A percentile compares a stretch with the other conserved stretches of the same genome.
These are phyloP conservation scores for Annona squamosa DNA, from an alignment of 164 flowering plant species.

Conservation along the genomic window DNA sequence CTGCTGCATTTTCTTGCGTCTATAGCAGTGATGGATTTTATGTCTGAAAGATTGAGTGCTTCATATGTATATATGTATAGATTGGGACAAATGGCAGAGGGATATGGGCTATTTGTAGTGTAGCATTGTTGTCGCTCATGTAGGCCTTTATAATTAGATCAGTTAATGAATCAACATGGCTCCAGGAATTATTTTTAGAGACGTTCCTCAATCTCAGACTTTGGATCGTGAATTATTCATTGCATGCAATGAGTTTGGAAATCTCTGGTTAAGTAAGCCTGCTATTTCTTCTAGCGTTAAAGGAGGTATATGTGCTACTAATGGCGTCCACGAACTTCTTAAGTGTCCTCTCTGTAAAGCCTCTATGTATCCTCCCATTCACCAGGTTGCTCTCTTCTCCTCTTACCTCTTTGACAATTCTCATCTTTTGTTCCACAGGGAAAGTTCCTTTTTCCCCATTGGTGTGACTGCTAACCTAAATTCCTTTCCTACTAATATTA, in stretches of 20 bases:
- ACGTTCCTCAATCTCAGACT: conserved; percentile 18
- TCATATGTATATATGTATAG: background rate
- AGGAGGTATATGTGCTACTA: conserved; percentile 28
- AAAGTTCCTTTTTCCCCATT: background rate
- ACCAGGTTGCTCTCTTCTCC: conserved; percentile 31
- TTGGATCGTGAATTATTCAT: conserved; percentile 11
- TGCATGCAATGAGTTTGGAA: conserved; percentile 14
- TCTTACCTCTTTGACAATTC: background rate
- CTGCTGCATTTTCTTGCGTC: background rate
- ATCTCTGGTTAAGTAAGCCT: conserved; percentile 15
- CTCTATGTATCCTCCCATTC: conserved; percentile 64
- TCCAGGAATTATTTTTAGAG: conserved; percentile 20
- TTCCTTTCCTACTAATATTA: background rate
- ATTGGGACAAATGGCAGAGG: background rate
- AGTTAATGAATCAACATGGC: conserved; percentile 18
- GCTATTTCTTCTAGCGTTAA: conserved; percentile 9
- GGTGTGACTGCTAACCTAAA: background rate
- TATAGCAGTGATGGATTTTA: background rate
- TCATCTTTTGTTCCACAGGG: background rate
- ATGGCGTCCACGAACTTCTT: conserved; percentile 48
- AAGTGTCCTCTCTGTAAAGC: conserved; percentile 58
- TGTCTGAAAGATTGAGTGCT: conserved; percentile 3
- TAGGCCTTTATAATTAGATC: conserved; percentile 1
- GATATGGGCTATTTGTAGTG: conserved; percentile 1
- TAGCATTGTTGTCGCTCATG: conserved; percentile 2